phyloP scores from a whole-genome alignment of 1,139 yeast genomes.

The Taphrina pruni region DNA sequence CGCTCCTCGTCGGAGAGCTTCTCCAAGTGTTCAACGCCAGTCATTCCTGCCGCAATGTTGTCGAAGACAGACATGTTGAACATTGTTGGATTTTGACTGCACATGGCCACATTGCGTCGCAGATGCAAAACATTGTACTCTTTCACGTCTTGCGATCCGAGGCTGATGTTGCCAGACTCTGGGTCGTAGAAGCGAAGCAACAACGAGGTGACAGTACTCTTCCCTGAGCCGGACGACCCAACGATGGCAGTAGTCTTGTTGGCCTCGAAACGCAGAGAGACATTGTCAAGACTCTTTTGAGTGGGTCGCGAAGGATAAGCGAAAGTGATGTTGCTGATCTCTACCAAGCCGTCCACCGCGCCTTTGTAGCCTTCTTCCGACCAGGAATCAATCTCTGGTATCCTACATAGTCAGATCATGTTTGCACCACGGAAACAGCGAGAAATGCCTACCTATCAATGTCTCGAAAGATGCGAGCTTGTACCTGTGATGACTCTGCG shows the following conservation, averaged over 20 bases:
- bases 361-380: constrained; percentile 32
- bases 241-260: constrained; percentile 66
- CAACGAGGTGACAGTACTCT: constrained; percentile 67
- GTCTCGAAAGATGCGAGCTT: constrained; percentile 54
- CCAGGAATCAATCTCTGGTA: constrained; percentile 21
- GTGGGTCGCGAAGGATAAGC: constrained; percentile 43
- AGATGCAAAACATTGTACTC: constrained; percentile 58
- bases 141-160: constrained; percentile 57
- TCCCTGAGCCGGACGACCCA: constrained; percentile 83
- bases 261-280: constrained; percentile 58
- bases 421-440: neutral
- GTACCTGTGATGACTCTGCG: constrained; percentile 55
- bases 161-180: constrained; percentile 52
- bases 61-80: constrained; percentile 72
- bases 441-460: constrained; percentile 50
- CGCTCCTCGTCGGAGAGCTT: constrained; percentile 52
- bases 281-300: constrained; percentile 61
- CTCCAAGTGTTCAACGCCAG: constrained; percentile 58
- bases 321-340: constrained; percentile 43
- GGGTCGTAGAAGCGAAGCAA: constrained; percentile 60
- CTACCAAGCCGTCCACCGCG: constrained; percentile 42
- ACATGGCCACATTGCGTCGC: constrained; percentile 62
- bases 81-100: constrained; percentile 72
- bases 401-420: neutral
- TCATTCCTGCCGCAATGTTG: constrained; percentile 67